Conservation (phyloP, 805 yeast genomes). For the Lachancea meyersii region DNA sequence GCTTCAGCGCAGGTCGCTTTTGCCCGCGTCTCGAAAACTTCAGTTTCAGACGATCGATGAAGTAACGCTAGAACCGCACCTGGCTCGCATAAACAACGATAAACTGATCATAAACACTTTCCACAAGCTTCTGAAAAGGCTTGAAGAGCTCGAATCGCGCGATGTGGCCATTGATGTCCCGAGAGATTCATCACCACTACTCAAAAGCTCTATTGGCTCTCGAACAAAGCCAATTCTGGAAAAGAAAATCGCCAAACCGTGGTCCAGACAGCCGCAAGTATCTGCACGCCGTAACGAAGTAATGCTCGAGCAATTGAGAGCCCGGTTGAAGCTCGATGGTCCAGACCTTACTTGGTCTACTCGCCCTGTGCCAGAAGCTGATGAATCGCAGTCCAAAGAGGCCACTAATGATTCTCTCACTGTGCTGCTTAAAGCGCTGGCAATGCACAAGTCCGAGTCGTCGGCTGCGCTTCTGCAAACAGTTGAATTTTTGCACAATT, state of each 20-base stretch:
- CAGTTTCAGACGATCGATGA: slow-evolving; percentile 6
- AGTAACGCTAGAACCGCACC: slow-evolving; percentile 6
- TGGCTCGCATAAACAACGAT: slow-evolving; percentile 12
- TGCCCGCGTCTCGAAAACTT: slow-evolving; percentile 11
- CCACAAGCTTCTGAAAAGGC: slow-evolving; percentile 16
- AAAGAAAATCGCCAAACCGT: slow-evolving; percentile 2
- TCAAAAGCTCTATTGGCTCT: not conserved
- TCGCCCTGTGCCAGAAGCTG: not conserved
- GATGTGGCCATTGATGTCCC: not conserved
- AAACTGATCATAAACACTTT: slow-evolving; percentile 20
- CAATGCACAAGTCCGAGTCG: not conserved
- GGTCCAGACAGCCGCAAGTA: slow-evolving; percentile 2
- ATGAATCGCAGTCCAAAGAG: not conserved
- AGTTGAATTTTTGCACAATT: slow-evolving; percentile 1
- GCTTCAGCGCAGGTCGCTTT: slow-evolving; percentile 14
- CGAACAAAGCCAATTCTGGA: not conserved
- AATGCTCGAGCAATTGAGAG: slow-evolving; percentile 8
- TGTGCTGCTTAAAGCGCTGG: slow-evolving; percentile 1
- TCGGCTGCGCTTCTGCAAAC: not conserved
- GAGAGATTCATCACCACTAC: not conserved
- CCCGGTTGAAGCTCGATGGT: slow-evolving; percentile 2
- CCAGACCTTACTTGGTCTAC: slow-evolving; percentile 8
- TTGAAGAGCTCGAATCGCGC: slow-evolving; percentile 3
- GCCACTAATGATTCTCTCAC: not conserved
- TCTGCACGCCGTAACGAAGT: slow-evolving; percentile 5